phyloP scores from a whole-genome alignment of 208 protist genomes.

The Trypanosoma lewisi region DNA sequence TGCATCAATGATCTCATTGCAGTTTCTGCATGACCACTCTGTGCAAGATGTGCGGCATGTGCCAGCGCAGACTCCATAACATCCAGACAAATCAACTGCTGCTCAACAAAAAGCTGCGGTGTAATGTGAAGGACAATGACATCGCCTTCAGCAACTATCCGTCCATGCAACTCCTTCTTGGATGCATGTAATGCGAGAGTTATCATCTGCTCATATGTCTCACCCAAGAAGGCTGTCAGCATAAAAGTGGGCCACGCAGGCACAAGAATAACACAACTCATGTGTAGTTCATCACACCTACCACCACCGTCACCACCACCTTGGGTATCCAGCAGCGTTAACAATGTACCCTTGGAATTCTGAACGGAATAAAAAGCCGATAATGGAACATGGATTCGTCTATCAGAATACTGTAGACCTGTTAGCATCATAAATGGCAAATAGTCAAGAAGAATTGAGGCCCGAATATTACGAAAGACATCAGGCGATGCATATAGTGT shows the following conservation, averaged over 20 bases:
- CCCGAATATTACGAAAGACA: constrained; percentile 72
- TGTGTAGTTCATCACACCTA: constrained; percentile 15
- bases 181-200: constrained; percentile 31
- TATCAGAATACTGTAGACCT: neutral
- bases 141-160: constrained; percentile 65
- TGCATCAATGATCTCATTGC: neutral
- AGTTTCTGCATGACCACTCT: neutral
- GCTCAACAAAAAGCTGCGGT: constrained; percentile 12
- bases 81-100: constrained; percentile 9
- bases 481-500: constrained; percentile 32
- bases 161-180: constrained; percentile 36
- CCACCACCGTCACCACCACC: too few relatives aligned
- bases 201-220: constrained; percentile 47
- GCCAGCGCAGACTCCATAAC: constrained; percentile 14
- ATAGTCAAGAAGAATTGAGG: constrained; percentile 23
- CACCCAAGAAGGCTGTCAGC: constrained; percentile 52
- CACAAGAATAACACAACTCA: constrained; percentile 18
- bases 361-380: constrained; percentile 18
- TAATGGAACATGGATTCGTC: constrained; percentile 2
- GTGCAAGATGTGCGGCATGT: constrained; percentile 24
- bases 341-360: neutral
- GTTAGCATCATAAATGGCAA: constrained; percentile 5
- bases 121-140: constrained; percentile 43
- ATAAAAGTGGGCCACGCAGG: constrained; percentile 53
- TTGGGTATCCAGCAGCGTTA: constrained; percentile 8